Percentiles rank a stretch among this genome's conserved stretches.
phyloP scores from a whole-genome alignment of 169 alveolate species.

The Ichthyophthirius multifiliis region DNA sequence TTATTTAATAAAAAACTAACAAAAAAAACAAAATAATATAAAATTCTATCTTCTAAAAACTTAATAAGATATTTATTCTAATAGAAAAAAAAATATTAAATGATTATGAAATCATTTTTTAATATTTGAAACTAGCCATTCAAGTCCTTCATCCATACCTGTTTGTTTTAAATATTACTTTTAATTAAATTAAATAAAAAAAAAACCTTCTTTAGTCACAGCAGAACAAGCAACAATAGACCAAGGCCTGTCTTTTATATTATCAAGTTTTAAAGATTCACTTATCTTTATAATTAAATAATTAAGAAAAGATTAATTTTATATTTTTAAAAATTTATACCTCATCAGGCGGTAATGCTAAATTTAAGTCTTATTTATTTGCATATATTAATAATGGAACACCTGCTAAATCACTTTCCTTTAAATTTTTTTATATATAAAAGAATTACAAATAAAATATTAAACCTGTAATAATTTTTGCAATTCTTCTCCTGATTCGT shows the following conservation, averaged over 20 bases:
- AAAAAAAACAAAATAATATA: no score
- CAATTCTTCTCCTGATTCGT: slow-evolving; percentile 84
- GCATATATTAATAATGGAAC: slow-evolving; percentile 87
- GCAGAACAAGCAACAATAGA: slow-evolving; percentile 92
- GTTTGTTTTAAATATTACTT: no score
- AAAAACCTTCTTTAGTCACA: slow-evolving; percentile 78
- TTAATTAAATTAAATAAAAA: background rate
- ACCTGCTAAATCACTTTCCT: slow-evolving; percentile 73
- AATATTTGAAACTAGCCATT: slow-evolving; percentile 76
- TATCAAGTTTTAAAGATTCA: slow-evolving; percentile 56
- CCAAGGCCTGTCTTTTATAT: slow-evolving; percentile 80
- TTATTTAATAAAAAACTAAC: no score
- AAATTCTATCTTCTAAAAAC: no score
- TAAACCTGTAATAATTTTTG: slow-evolving; percentile 63
- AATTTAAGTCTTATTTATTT: slow-evolving; percentile 81
- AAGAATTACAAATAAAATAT: no score
- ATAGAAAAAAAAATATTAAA: no score
- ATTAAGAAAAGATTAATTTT: no score
- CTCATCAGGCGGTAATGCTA: slow-evolving; percentile 85
- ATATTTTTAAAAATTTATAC: no score
- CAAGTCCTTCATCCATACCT: slow-evolving; percentile 84
- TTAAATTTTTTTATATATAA: background rate
- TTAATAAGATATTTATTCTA: no score
- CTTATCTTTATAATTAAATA: no score
- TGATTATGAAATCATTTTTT: no score